Conservation (phyloP, 345 rosid species). For the Gossypium raimondii region DNA sequence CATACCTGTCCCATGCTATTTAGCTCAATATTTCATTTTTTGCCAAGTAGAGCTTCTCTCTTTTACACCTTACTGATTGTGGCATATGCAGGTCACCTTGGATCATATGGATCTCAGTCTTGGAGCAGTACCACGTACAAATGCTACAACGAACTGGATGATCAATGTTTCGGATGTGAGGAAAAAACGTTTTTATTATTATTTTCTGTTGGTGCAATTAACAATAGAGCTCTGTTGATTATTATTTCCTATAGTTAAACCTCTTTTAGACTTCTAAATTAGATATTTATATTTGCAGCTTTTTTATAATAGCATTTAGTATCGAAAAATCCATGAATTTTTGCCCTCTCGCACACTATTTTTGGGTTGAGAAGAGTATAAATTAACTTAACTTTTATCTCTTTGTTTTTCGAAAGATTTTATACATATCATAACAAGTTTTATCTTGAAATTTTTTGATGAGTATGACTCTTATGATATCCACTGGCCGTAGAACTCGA, state of each 20-base stretch:
- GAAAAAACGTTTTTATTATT: neutral
- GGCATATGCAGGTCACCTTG: slow-evolving; percentile 16
- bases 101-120: slow-evolving; percentile 15
- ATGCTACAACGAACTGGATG: slow-evolving; percentile 20
- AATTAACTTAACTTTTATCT: neutral
- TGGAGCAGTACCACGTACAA: slow-evolving; percentile 22
- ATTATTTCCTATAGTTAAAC: neutral
- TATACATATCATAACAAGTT: neutral
- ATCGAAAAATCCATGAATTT: neutral
- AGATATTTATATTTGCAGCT: slow-evolving; percentile 1
- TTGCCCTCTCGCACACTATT: neutral
- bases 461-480: neutral
- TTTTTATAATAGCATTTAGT: neutral
- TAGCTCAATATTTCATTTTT: neutral
- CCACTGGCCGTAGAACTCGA: neutral
- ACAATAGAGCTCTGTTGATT: neutral
- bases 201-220: neutral
- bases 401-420: neutral
- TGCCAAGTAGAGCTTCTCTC: neutral
- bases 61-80: slow-evolving; percentile 8
- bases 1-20: neutral
- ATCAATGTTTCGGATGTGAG: slow-evolving; percentile 33
- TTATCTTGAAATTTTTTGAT: neutral
- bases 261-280: neutral
- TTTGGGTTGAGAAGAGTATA: neutral